phyloP scores from a whole-genome alignment of 2,329 filamentous ascomycete species.

The Emericellopsis cladophorae region DNA sequence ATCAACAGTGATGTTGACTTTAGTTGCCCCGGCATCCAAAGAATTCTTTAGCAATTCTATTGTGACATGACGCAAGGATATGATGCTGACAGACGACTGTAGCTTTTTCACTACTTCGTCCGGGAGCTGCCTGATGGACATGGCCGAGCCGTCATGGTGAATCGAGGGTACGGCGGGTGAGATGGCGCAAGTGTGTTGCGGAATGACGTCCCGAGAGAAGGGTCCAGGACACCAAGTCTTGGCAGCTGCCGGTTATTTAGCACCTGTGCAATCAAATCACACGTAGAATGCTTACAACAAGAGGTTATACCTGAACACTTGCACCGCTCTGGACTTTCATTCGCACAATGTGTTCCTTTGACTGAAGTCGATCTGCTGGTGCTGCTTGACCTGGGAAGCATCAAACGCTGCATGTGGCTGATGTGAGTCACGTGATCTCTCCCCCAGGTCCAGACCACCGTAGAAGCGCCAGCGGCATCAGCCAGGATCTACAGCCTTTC shows the following conservation, averaged over 20 bases:
- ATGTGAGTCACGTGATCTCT: too few relatives aligned
- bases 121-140: slow-evolving; percentile 59
- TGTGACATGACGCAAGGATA: slow-evolving; percentile 58
- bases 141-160: slow-evolving; percentile 12
- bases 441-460: too few relatives aligned
- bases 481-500: too few relatives aligned
- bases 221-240: neutral
- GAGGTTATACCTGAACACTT: too few relatives aligned
- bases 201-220: neutral
- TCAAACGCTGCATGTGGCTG: too few relatives aligned
- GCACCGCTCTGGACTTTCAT: too few relatives aligned
- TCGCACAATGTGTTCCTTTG: too few relatives aligned
- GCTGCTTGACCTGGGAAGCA: too few relatives aligned
- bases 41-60: slow-evolving; percentile 70
- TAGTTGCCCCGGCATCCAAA: slow-evolving; percentile 64
- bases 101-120: slow-evolving; percentile 63
- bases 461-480: too few relatives aligned
- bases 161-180: neutral
- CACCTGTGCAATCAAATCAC: too few relatives aligned
- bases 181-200: neutral
- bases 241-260: neutral
- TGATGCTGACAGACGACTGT: slow-evolving; percentile 72
- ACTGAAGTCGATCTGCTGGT: too few relatives aligned
- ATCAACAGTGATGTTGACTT: slow-evolving; percentile 59
- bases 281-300: too few relatives aligned